Conservation (phyloP, 345 rosid genomes). For the Euclidium syriacum region DNA sequence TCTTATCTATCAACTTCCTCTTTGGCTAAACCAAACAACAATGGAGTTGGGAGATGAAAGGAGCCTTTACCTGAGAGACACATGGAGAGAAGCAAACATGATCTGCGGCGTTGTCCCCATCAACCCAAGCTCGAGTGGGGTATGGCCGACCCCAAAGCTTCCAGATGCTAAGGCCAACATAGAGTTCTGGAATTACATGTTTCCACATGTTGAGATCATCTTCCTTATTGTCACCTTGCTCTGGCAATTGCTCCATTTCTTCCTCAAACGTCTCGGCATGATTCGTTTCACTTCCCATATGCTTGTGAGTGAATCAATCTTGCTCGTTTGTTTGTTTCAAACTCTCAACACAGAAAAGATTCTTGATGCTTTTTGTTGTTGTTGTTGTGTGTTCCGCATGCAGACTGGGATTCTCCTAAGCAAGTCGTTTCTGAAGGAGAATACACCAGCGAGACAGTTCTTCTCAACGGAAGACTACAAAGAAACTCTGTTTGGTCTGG, state of each 20-base stretch:
- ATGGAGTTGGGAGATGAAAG: constrained; percentile 24
- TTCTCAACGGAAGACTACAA: constrained; percentile 17
- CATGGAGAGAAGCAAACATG: constrained; percentile 25
- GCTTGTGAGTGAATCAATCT: constrained; percentile 20
- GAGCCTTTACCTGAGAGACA: constrained; percentile 28
- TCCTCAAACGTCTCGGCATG: constrained; percentile 25
- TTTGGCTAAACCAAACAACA: too few species aligned
- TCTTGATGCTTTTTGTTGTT: neutral
- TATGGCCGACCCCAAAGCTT: constrained; percentile 24
- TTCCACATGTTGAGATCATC: constrained; percentile 24
- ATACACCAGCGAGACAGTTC: constrained; percentile 12
- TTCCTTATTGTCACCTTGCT: constrained; percentile 12
- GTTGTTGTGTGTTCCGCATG: neutral
- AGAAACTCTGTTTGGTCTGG: constrained; percentile 29
- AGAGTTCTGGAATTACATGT: constrained; percentile 23
- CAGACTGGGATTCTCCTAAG: constrained; percentile 30
- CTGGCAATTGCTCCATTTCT: constrained; percentile 30
- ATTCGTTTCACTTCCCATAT: constrained; percentile 30
- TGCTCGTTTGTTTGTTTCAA: neutral
- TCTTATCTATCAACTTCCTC: constrained; percentile 1
- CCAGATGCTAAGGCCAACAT: constrained; percentile 7
- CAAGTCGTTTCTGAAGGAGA: constrained; percentile 20
- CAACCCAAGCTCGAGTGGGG: constrained; percentile 24
- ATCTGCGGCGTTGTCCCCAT: constrained; percentile 17
- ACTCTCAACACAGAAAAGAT: neutral